A percentile compares a stretch with the other conserved stretches of the same genome.
Evolutionary conservation across 164 flowering plant species (phyloP).

Genomic region (Annona cherimola): DNA sequence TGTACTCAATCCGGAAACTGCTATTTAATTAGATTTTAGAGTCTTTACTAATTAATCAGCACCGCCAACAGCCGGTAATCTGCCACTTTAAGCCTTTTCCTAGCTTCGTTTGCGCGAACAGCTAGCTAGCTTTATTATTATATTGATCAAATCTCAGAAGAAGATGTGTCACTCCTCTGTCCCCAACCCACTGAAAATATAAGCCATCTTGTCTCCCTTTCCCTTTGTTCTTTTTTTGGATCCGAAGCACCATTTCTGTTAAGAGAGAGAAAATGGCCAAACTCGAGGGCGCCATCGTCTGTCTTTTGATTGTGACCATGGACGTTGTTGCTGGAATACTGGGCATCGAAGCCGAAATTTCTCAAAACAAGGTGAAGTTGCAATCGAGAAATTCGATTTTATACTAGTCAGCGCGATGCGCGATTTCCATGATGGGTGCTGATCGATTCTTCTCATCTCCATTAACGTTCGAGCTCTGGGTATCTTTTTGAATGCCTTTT

Average conservation of each 20-base stretch:
- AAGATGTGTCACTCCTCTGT: neutral
- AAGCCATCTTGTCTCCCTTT: neutral
- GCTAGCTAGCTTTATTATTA: no score
- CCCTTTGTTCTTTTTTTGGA: neutral
- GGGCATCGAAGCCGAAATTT: conserved; percentile 77
- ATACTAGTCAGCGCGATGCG: neutral
- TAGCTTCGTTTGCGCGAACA: no score
- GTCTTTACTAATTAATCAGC: no score
- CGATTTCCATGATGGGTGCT: neutral
- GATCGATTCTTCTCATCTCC: no score
- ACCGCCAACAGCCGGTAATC: no score
- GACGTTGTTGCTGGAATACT: conserved; percentile 79
- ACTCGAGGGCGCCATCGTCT: conserved; percentile 33
- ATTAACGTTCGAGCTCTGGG: neutral
- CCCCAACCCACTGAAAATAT: neutral
- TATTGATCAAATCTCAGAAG: no score
- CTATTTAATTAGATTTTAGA: no score
- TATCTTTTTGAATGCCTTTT: neutral
- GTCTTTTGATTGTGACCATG: conserved; percentile 48
- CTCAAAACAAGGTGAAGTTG: conserved; percentile 66
- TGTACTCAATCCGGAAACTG: no score
- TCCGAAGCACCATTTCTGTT: neutral
- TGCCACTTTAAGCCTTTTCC: no score
- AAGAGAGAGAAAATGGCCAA: conserved; percentile 29
- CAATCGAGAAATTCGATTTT: neutral